Base-by-base conservation (phyloP, 108 stramenopile genomes). In the Conticribra weissflogii region DNA sequence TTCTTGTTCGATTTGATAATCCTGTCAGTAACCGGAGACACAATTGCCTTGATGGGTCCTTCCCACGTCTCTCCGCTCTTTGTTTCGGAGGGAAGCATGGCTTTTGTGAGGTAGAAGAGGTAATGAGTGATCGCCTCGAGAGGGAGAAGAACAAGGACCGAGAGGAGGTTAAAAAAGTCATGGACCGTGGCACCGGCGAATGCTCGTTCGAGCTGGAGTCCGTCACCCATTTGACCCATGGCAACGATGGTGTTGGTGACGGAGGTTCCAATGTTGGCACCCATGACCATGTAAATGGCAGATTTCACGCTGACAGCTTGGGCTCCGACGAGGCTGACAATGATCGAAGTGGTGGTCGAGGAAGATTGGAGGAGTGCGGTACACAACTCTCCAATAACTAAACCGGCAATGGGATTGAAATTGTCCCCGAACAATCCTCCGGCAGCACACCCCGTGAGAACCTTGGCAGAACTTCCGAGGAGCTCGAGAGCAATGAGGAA, bases 101-200 rank as follows among this genome's bases (percentile, higher is more conserved):
- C 90, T n/a, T 47, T 29, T 27, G 92, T 93, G 34, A 93, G 56
- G 54, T 53, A 27, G 61, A 73, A 63, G 9, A 96, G 65, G 76
- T 85, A 86, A 44, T 74, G 68, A 22, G 85, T 79, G 75, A 78
- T 61, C 63, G 81, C 64, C 75, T 96, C 94, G 21, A 96, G 21
- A n/a, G 94, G 94, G 59, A 96, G 82, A 45, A 93, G 77, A 53
- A 91, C 48, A 19, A 67, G 78, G 12, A 96, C 94, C 53, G 90
- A 68, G 58, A 96, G 64, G 52, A 87, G 85, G 89, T 96, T 96
- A 86, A 96, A 96, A 81, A 89, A 82, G 68, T 96, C 94, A 79
- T 96, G 94, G 59, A 96, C 94, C 17, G 92, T 93, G 64, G 94
- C 94, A 53, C 94, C 94, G 27, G 92, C 88, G 59, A 96, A 96